Evolutionary conservation across 179 eudicot genomes (phyloP), one percentile per base, ranked within the genome.

Genomic region (Gypsophila paniculata): DNA sequence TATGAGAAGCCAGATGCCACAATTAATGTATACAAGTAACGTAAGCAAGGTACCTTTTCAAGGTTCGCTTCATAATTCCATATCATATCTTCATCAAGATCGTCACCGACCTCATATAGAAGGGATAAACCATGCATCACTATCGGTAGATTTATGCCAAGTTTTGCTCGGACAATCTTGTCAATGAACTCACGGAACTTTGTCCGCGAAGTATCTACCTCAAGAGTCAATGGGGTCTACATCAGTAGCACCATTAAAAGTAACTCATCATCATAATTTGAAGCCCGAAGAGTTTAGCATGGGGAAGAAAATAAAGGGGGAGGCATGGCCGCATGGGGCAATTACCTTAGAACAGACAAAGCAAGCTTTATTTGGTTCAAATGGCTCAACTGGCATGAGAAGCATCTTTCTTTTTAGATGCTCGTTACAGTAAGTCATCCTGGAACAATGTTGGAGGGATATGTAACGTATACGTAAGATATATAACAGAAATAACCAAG

Each of bases 331-430:
- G n/a, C n/a, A n/a, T n/a, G 53, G 44, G 67, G 38, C 14, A 18
- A 61, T 65, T 66, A 94, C 99, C 91, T 87, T 89, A 32, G 97
- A 91, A 77, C 99, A 94, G 68, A 94, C 96, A 77, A 89, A 91
- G 73, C 97, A 94, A 36, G 87, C 79, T 72, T 90, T 86, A 76
- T 89, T 90, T 55, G 97, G 94, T 78, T 90, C 95, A 81, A 86
- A 90, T 22, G 98, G 98, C 79, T 87, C 96, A 68, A 91, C 91
- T 10, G 99, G 96, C 97, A 94, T 91, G 70, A 94, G 94, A 76
- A 94, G 96, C 97, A 87, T 86, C 89, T 94, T 91, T 75, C 85
- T 85, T 60, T 88, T 76, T 59, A 96, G 94, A 78, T 87, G 88
- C 68, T 94, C 94, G 52, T 87, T 87, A 74, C 97, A 94, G 78